Evolutionary conservation across 2,329 filamentous ascomycete genomes (phyloP).

Genomic region (Aschersonia sp.): DNA sequence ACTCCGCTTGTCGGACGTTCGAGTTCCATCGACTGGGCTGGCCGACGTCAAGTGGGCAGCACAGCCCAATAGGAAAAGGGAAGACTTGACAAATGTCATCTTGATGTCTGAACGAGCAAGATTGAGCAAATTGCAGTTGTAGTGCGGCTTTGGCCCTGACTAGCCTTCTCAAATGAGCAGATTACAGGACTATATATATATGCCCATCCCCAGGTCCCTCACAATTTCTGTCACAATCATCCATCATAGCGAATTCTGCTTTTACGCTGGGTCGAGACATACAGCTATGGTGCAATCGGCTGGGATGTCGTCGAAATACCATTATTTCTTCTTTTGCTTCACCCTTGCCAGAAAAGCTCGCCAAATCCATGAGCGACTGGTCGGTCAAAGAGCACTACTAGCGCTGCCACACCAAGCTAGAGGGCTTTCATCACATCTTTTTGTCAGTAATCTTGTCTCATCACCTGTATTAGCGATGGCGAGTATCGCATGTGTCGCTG

Average conservation of each 20-base stretch:
- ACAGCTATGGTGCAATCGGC: background rate
- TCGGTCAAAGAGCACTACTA: too few relatives aligned
- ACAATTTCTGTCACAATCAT: background rate
- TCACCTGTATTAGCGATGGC: too few relatives aligned
- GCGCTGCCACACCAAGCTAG: too few relatives aligned
- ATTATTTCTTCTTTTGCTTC: background rate
- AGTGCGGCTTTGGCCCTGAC: background rate
- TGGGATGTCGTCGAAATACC: background rate
- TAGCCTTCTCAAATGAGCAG: background rate
- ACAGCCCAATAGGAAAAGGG: background rate
- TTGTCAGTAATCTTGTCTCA: too few relatives aligned
- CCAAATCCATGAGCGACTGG: background rate
- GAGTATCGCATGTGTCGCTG: too few relatives aligned
- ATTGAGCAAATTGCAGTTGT: constrained; percentile 1
- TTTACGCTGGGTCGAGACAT: background rate
- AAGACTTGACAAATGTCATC: background rate
- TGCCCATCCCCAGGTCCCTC: background rate
- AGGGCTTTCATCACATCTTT: too few relatives aligned
- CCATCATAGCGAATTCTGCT: background rate
- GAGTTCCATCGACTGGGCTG: background rate
- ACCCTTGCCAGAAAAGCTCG: background rate
- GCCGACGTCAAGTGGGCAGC: background rate
- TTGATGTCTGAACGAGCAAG: background rate
- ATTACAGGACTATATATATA: background rate
- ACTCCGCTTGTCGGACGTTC: constrained; percentile 1